These are phyloP conservation scores for Umbelopsis sp. DNA, from an alignment of 192 early-diverging fungal genomes.

Conservation along the genomic window DNA sequence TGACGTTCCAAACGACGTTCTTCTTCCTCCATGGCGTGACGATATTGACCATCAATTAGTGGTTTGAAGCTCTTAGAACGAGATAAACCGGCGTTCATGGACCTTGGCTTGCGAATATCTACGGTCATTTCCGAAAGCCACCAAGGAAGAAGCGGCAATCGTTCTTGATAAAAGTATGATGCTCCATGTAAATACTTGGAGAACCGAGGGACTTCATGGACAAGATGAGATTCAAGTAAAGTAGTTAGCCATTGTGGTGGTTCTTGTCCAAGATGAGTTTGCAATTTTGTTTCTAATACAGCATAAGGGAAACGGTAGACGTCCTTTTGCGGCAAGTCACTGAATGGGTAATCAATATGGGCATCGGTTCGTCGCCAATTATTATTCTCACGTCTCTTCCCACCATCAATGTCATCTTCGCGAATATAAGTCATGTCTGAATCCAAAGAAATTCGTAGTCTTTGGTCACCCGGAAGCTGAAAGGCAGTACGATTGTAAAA, in stretches of 20 bases:
- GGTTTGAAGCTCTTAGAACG: slow-evolving; percentile 42
- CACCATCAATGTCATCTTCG: slow-evolving; percentile 80
- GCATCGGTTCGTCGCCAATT: slow-evolving; percentile 96
- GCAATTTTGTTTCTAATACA: slow-evolving; percentile 86
- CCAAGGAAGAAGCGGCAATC: slow-evolving; percentile 36
- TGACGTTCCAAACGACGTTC: slow-evolving; percentile 24
- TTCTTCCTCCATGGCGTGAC: slow-evolving; percentile 40
- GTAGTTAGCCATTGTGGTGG: slow-evolving; percentile 80
- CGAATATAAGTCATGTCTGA: slow-evolving; percentile 95
- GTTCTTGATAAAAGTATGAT: slow-evolving; percentile 32
- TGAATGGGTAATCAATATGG: slow-evolving; percentile 76
- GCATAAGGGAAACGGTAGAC: slow-evolving; percentile 93
- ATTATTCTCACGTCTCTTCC: slow-evolving; percentile 52
- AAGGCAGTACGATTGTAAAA: slow-evolving; percentile 99
- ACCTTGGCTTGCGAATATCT: slow-evolving; percentile 50
- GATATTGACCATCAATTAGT: slow-evolving; percentile 37
- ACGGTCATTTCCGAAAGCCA: slow-evolving; percentile 48
- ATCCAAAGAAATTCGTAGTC: slow-evolving; percentile 94
- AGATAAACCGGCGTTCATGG: slow-evolving; percentile 29
- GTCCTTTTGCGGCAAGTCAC: slow-evolving; percentile 73
- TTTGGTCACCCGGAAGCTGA: slow-evolving; percentile 93
- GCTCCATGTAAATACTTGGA: slow-evolving; percentile 88
- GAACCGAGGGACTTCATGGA: slow-evolving; percentile 81
- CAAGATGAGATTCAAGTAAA: slow-evolving; percentile 70
- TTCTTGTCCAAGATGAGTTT: slow-evolving; percentile 64